Evolutionary conservation across 2,329 filamentous ascomycete genomes (phyloP).

Genomic region (Ceratocystis diversiconidia): DNA sequence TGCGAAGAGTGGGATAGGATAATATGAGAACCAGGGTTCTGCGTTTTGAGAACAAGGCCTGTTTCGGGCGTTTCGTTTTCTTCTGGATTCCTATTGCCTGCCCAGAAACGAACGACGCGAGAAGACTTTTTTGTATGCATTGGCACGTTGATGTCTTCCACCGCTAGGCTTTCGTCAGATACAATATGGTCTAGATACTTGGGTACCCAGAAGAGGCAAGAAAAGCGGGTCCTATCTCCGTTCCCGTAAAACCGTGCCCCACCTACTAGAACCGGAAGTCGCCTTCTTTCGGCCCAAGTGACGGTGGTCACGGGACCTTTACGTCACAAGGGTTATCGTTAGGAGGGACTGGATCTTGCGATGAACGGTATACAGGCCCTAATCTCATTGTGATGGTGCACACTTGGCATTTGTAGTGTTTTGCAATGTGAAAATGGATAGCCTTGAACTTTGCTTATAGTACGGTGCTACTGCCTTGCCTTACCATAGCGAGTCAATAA

Average conservation of each 20-base stretch:
- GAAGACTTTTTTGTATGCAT: no score
- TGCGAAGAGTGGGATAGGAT: background rate
- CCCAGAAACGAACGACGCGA: background rate
- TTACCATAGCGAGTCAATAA: no score
- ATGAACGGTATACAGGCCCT: no score
- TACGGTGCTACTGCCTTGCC: no score
- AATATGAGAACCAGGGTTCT: background rate
- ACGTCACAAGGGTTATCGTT: background rate
- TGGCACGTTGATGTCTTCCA: no score
- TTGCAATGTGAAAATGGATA: no score
- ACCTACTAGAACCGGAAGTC: background rate
- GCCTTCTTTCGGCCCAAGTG: background rate
- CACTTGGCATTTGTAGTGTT: no score
- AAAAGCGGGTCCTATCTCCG: background rate
- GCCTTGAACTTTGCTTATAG: no score
- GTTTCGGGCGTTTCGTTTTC: background rate
- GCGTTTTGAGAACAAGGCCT: background rate
- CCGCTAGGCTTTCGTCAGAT: no score
- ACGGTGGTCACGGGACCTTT: background rate
- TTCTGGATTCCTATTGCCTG: no score
- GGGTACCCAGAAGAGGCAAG: background rate
- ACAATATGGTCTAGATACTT: background rate
- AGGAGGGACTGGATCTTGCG: background rate
- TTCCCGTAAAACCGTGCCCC: background rate
- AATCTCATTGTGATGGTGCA: no score